Base-by-base conservation (phyloP, 352 stramenopile genomes). In the Pythium guiyangense region DNA sequence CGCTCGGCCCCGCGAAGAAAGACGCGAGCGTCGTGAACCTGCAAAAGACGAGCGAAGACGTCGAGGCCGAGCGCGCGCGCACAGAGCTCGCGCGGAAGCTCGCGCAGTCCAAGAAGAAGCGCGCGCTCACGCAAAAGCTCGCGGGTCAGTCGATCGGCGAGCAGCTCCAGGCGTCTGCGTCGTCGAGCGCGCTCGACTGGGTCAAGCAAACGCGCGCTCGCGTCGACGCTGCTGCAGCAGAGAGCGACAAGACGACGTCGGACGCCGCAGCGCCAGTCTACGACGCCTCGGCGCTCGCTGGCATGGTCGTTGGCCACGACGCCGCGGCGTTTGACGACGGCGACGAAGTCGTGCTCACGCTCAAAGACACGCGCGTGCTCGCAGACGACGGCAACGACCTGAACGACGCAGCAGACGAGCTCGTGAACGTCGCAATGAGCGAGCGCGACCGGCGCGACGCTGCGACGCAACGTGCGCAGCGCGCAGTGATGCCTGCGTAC, bases 331-430 rank as follows among this genome's bases (percentile, higher is more conserved):
- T 98, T 55, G 78, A 96, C 45, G 79, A 90, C 34, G 96, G 95
- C 45, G 70, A 90, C 14, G 94, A 96, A 12, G 90, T 98, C 5
- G 85, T 99, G 37, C 66, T 99, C 31, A 99, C 96, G 29, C 71
- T 99, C 1, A 92, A 94, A 34, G 96, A 99, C 79, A 65, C 81
- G 25, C 67, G 66, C 15, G 79, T 99, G 4, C 63, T 98, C 6
- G 70, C 79, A 11, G 69, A 75, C 12, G 85, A 97, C 60, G 74
- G 88, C 2, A 79, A 96, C 31, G 84, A 85, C 17, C 63, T 97
- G 20, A 92, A 87, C 84, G 56, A 94, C 20, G 69, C 74, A 44
- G 73, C 84, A 2, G 74, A 95, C 52, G 84, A 92, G 66, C 73
- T 97, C 0, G 77, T 90, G 59, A 97, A 97, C 62, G 82, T 93